Conservation (phyloP, 2,329 filamentous ascomycete genomes). For the Colletotrichum acutatum region DNA sequence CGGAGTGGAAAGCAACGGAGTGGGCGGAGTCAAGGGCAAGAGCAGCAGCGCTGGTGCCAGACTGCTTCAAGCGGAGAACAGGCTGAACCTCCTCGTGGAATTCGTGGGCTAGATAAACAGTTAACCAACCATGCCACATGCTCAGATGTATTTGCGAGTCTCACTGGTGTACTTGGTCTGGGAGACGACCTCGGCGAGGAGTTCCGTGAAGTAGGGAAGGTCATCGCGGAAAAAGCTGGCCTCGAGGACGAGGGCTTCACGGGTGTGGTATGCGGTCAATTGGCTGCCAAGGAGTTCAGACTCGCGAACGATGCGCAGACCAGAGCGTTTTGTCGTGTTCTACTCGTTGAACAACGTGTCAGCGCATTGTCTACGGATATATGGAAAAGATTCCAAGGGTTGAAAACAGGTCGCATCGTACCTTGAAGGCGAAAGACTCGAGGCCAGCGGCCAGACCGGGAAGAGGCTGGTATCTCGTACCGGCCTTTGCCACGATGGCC, state of each 20-base stretch:
- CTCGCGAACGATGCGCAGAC: constrained; percentile 93
- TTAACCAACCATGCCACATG: constrained; percentile 27
- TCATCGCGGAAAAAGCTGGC: constrained; percentile 96
- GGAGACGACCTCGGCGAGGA: constrained; percentile 90
- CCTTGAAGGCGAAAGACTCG: constrained; percentile 98
- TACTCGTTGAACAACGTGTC: constrained; percentile 49
- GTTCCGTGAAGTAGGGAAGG: constrained; percentile 96
- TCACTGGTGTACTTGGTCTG: constrained; percentile 86
- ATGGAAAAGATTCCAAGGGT: background rate
- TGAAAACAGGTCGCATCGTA: constrained; percentile 49
- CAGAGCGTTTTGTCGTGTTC: constrained; percentile 89
- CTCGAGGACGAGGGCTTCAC: constrained; percentile 91
- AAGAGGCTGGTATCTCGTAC: constrained; percentile 89
- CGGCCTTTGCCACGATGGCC: constrained; percentile 92
- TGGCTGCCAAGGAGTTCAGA: constrained; percentile 93
- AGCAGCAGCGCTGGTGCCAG: constrained; percentile 70
- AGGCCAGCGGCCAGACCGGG: constrained; percentile 91
- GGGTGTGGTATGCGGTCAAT: constrained; percentile 87
- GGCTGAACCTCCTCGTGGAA: constrained; percentile 88
- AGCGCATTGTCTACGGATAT: constrained; percentile 20
- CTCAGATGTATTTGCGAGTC: constrained; percentile 44
- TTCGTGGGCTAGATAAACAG: constrained; percentile 75
- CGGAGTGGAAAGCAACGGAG: constrained; percentile 89
- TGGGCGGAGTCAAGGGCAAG: constrained; percentile 90
- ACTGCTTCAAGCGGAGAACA: constrained; percentile 80